Evolutionary conservation across 768 basidiomycete genomes (phyloP).

Genomic region (Lentinus brumalis): DNA sequence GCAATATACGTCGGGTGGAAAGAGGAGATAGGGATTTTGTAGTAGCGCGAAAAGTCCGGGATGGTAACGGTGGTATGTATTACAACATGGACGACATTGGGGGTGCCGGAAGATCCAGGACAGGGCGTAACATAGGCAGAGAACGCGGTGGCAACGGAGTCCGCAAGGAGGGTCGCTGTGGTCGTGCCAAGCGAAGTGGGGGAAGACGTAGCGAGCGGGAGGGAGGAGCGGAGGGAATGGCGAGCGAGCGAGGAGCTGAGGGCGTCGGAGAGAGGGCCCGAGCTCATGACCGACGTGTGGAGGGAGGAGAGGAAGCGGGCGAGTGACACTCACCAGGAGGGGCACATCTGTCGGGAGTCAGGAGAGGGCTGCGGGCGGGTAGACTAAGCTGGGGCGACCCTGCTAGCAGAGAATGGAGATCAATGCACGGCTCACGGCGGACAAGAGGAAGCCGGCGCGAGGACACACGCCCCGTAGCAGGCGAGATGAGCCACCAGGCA

Average conservation of each 20-base stretch:
- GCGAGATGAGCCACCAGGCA: background rate
- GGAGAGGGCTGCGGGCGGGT: background rate
- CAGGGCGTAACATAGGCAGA: conserved; percentile 2
- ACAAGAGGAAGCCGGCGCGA: background rate
- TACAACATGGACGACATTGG: conserved; percentile 50
- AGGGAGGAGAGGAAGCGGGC: background rate
- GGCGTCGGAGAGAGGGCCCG: background rate
- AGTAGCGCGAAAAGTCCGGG: conserved; percentile 48
- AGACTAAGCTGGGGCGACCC: background rate
- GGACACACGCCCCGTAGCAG: background rate
- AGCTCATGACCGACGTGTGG: conserved; percentile 6
- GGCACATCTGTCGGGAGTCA: conserved; percentile 6
- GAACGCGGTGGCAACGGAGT: background rate
- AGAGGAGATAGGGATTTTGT: conserved; percentile 41
- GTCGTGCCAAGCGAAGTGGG: conserved; percentile 22
- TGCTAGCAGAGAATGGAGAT: background rate
- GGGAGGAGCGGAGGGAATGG: background rate
- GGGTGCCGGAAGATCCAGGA: conserved; percentile 14
- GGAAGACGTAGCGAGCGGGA: conserved; percentile 6
- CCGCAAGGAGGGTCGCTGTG: background rate
- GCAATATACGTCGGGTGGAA: conserved; percentile 46
- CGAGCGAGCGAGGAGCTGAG: background rate
- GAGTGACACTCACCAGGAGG: conserved; percentile 17
- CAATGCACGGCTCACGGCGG: background rate
- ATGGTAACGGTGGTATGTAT: conserved; percentile 53